Evolutionary conservation across 106 monocot genomes (phyloP).

Genomic region (Allium cepa): DNA sequence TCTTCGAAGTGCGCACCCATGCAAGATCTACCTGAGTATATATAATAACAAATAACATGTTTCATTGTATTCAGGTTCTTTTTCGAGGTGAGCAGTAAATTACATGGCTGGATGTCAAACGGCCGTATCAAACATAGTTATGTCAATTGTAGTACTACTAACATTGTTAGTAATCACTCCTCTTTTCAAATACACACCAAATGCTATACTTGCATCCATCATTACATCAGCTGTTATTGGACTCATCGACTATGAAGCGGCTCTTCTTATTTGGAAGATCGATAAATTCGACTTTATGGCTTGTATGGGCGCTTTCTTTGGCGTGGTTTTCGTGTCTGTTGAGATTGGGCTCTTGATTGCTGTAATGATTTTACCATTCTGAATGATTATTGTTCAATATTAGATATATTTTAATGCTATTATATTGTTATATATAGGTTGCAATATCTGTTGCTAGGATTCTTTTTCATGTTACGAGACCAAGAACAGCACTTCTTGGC

Average conservation of each 20-base stretch:
- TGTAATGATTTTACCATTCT: constrained; percentile 25
- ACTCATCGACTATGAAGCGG: constrained; percentile 63
- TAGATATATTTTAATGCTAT: neutral
- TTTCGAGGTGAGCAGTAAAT: constrained; percentile 88
- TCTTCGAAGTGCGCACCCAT: too few species aligned
- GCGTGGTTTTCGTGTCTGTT: constrained; percentile 66
- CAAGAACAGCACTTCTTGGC: constrained; percentile 37
- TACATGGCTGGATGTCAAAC: constrained; percentile 86
- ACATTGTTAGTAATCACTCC: constrained; percentile 68
- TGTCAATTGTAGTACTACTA: constrained; percentile 62
- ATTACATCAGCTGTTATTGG: constrained; percentile 74
- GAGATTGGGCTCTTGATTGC: constrained; percentile 86
- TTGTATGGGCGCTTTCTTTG: constrained; percentile 88
- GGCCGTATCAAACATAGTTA: constrained; percentile 70
- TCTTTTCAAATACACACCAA: constrained; percentile 89
- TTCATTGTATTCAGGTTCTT: constrained; percentile 45
- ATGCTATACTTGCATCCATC: constrained; percentile 74
- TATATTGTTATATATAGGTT: constrained; percentile 14
- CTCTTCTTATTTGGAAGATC: constrained; percentile 74
- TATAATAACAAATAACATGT: neutral
- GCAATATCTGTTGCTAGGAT: constrained; percentile 49
- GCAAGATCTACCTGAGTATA: neutral
- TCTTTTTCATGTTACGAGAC: constrained; percentile 43
- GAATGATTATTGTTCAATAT: neutral
- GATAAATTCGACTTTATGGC: constrained; percentile 84